A percentile compares a stretch with the other conserved stretches of the same genome.
phyloP scores from a whole-genome alignment of 257 asterid genomes.

The Solanum virginianum region DNA sequence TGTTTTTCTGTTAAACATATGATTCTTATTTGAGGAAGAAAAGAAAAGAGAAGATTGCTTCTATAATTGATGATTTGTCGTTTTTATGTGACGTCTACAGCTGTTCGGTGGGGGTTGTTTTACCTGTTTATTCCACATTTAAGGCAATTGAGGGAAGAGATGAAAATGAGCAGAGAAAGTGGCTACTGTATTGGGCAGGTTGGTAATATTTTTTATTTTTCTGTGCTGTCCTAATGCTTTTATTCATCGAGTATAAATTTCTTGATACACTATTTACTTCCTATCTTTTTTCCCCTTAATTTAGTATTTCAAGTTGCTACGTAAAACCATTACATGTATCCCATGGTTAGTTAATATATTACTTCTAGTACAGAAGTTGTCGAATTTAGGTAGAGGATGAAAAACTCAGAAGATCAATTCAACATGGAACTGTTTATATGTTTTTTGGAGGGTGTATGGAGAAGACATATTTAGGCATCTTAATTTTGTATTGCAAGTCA shows the following conservation, averaged over 20 bases:
- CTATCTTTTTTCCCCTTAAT: neutral
- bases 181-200: constrained; percentile 99
- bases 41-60: neutral
- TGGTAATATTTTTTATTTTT: constrained; percentile 7
- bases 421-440: neutral
- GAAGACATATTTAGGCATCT: neutral
- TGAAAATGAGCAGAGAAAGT: constrained; percentile 61
- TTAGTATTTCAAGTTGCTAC: neutral
- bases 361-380: neutral
- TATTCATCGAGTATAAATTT: neutral
- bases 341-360: neutral
- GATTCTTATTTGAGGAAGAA: neutral
- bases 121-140: constrained; percentile 93
- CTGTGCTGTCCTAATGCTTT: neutral
- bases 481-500: neutral
- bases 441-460: neutral
- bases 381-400: neutral
- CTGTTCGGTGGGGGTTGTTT: constrained; percentile 76
- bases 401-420: neutral
- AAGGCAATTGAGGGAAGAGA: constrained; percentile 78
- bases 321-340: neutral
- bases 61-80: neutral
- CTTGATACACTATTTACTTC: neutral
- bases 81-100: constrained; percentile 30
- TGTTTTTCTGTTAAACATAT: neutral